Conservation (phyloP, 2,329 filamentous ascomycete species). For the Domatiomyces globalis region DNA sequence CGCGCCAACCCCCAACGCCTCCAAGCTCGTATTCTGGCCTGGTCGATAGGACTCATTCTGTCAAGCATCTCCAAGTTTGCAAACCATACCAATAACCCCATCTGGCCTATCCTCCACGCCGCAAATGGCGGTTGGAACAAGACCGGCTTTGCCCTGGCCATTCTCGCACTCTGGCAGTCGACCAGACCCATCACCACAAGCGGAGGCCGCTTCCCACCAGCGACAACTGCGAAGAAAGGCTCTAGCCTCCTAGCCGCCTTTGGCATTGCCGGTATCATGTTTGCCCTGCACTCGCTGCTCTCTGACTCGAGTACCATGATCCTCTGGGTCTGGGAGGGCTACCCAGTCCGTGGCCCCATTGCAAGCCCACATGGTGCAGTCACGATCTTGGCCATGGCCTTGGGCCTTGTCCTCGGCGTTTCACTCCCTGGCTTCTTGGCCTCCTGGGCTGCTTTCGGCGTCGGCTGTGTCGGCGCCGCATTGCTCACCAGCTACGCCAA, state of each 20-base stretch:
- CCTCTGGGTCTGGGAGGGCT: conserved; percentile 95
- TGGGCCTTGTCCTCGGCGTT: conserved; percentile 62
- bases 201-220: conserved; percentile 36
- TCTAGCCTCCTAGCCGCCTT: conserved; percentile 59
- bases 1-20: conserved; percentile 59
- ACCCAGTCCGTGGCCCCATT: conserved; percentile 74
- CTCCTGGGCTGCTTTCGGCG: conserved; percentile 65
- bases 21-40: conserved; percentile 69
- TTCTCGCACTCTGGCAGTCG: conserved; percentile 62
- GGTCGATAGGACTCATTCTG: conserved; percentile 64
- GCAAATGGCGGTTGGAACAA: conserved; percentile 89
- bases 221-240: conserved; percentile 43
- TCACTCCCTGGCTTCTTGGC: conserved; percentile 55
- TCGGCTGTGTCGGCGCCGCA: conserved; percentile 66
- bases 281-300: conserved; percentile 78
- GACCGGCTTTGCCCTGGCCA: conserved; percentile 58
- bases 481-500: conserved; percentile 62
- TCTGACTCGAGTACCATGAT: conserved; percentile 99
- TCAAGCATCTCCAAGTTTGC: conserved; percentile 87
- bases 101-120: conserved; percentile 88
- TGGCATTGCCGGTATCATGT: conserved; percentile 71
- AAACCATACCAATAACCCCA: conserved; percentile 85
- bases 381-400: conserved; percentile 76
- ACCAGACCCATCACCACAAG: conserved; percentile 49
- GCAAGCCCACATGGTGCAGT: conserved; percentile 79